Evolutionary conservation across 2,329 filamentous ascomycete species (phyloP).

Genomic region (Alternaria viburni): DNA sequence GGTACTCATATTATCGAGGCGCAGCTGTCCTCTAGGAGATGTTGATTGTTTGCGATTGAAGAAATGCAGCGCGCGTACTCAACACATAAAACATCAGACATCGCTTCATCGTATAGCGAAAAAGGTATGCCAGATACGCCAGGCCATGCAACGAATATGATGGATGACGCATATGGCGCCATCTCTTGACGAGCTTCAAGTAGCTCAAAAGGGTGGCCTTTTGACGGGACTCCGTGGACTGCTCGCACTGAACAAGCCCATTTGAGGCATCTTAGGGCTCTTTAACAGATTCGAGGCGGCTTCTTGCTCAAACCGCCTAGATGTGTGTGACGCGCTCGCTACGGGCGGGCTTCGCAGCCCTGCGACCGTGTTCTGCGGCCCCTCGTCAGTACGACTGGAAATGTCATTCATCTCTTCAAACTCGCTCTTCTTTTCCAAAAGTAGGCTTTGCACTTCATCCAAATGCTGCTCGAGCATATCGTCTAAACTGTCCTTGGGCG

Average conservation of each 20-base stretch:
- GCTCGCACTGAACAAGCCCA: conserved; percentile 40
- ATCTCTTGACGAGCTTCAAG: not conserved
- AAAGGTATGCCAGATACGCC: conserved; percentile 4
- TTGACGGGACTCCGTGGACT: conserved; percentile 36
- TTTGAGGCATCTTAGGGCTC: conserved; percentile 31
- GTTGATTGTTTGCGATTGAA: not conserved
- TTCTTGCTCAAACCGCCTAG: conserved; percentile 19
- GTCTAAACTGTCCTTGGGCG: conserved; percentile 55
- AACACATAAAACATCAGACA: not conserved
- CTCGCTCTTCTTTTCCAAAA: conserved; percentile 52
- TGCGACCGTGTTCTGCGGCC: conserved; percentile 12
- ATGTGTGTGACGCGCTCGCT: conserved; percentile 15
- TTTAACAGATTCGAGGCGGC: conserved; percentile 16
- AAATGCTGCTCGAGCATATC: conserved; percentile 64
- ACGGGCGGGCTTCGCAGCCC: conserved; percentile 32
- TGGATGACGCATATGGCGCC: not conserved
- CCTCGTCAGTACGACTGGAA: conserved; percentile 30
- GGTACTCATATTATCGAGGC: not conserved
- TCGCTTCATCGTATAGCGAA: not conserved
- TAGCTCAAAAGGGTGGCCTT: conserved; percentile 26
- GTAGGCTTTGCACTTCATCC: conserved; percentile 55
- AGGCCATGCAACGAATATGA: conserved; percentile 12
- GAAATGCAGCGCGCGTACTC: not conserved
- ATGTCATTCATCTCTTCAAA: conserved; percentile 39
- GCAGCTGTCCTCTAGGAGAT: not conserved